These are phyloP conservation scores for Clonostachys rhizophaga DNA, from an alignment of 2,329 filamentous ascomycete genomes.

Conservation along the genomic window DNA sequence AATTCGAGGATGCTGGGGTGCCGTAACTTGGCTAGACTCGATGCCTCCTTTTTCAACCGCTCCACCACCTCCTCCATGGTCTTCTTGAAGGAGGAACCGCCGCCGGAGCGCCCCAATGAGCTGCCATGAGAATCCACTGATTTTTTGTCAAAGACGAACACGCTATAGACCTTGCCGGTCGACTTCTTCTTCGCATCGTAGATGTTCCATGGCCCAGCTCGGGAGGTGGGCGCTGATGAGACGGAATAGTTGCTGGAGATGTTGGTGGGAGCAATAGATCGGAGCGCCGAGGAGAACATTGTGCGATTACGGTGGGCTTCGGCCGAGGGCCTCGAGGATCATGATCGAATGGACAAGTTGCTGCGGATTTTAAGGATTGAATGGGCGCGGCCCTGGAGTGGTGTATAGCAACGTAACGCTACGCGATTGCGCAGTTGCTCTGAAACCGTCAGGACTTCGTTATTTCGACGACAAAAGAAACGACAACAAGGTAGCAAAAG, in stretches of 20 bases:
- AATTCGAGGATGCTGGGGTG: conserved; percentile 92
- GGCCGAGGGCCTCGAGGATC: conserved; percentile 3
- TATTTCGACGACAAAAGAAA: too few relatives aligned
- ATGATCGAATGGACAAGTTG: not conserved
- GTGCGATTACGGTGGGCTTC: conserved; percentile 17
- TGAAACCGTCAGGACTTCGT: too few relatives aligned
- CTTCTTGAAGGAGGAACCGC: conserved; percentile 53
- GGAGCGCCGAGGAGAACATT: conserved; percentile 93
- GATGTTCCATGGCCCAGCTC: conserved; percentile 92
- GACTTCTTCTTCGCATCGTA: conserved; percentile 97
- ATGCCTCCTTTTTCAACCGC: conserved; percentile 85
- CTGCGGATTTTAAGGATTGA: too few relatives aligned
- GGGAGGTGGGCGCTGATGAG: conserved; percentile 68
- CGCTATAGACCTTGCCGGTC: conserved; percentile 80
- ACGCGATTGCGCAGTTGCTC: too few relatives aligned
- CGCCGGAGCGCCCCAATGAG: conserved; percentile 28
- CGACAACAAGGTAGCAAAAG: too few relatives aligned
- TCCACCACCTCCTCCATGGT: conserved; percentile 88
- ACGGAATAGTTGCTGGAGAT: conserved; percentile 90
- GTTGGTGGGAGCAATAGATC: conserved; percentile 86
- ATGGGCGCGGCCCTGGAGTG: too few relatives aligned
- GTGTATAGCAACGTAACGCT: too few relatives aligned
- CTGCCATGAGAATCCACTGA: conserved; percentile 59
- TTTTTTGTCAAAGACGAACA: conserved; percentile 94
- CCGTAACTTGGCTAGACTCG: conserved; percentile 78